Evolutionary conservation across 306 rosid genomes (phyloP).

Genomic region (Neltuma alba): DNA sequence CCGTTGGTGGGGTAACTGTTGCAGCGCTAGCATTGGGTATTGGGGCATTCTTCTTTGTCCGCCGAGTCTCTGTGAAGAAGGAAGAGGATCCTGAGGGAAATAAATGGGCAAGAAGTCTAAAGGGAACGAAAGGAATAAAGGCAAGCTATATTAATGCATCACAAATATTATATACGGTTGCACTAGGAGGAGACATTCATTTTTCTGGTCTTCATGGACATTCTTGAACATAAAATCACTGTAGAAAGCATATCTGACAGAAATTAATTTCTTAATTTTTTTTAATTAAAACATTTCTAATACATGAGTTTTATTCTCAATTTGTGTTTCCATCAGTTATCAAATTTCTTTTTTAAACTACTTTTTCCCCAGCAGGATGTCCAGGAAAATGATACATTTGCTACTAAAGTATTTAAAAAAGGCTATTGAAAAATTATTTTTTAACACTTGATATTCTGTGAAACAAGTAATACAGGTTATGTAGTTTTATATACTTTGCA

Average conservation of each 20-base stretch:
- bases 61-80: constrained; percentile 59
- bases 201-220: constrained; percentile 17
- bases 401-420: background rate
- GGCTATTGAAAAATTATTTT: background rate
- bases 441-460: background rate
- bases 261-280: background rate
- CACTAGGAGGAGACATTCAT: background rate
- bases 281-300: background rate
- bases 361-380: background rate
- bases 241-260: constrained; percentile 11
- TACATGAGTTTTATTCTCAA: constrained; percentile 17
- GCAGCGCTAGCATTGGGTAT: constrained; percentile 63
- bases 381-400: background rate
- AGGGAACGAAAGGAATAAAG: constrained; percentile 82
- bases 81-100: constrained; percentile 93
- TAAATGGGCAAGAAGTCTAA: constrained; percentile 85
- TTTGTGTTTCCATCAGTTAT: background rate
- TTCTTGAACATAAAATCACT: background rate
- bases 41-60: constrained; percentile 62
- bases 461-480: background rate
- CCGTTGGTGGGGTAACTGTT: constrained; percentile 68
- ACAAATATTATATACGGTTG: constrained; percentile 6
- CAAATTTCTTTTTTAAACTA: background rate
- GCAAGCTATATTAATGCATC: constrained; percentile 45
- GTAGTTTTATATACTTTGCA: constrained; percentile 10